Conservation (phyloP, 163 green algal species). For the Scenedesmus sp. region DNA sequence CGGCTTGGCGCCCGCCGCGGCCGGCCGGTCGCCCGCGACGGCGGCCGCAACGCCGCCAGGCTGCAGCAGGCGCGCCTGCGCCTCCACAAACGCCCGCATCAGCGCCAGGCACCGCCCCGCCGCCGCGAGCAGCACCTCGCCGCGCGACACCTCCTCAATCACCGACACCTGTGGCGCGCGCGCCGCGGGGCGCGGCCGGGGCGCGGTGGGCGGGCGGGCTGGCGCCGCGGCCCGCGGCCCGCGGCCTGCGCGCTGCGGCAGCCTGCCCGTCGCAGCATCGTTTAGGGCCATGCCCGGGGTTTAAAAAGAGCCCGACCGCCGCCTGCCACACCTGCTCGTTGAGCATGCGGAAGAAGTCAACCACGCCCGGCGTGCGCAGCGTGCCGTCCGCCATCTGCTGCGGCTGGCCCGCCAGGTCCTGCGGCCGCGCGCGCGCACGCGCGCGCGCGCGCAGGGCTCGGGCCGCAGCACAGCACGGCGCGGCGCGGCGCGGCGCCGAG, state of each 20-base stretch:
- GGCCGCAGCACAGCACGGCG: not conserved
- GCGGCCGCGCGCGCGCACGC: no score
- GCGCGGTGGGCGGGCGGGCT: no score
- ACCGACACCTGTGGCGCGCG: constrained; percentile 49
- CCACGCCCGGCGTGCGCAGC: constrained; percentile 73
- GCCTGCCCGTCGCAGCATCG: not conserved
- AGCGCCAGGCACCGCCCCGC: constrained; percentile 57
- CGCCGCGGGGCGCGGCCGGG: no score
- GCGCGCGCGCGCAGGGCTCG: no score
- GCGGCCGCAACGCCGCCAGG: not conserved
- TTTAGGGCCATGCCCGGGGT: not conserved
- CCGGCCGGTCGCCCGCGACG: not conserved
- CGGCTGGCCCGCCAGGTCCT: constrained; percentile 32
- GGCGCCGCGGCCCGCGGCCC: no score
- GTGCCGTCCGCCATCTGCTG: constrained; percentile 50
- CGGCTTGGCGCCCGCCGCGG: constrained; percentile 1
- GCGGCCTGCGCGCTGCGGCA: no score
- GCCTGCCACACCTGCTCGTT: constrained; percentile 78
- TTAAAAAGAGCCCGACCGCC: no score
- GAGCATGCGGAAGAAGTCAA: constrained; percentile 94
- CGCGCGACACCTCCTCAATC: constrained; percentile 64
- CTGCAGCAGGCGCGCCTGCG: constrained; percentile 25
- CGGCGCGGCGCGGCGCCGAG: not conserved
- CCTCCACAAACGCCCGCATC: constrained; percentile 67
- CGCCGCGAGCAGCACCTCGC: constrained; percentile 72